Evolutionary conservation across 2,329 filamentous ascomycete species (phyloP).

Genomic region (Paracorniculantispora psalliotae): DNA sequence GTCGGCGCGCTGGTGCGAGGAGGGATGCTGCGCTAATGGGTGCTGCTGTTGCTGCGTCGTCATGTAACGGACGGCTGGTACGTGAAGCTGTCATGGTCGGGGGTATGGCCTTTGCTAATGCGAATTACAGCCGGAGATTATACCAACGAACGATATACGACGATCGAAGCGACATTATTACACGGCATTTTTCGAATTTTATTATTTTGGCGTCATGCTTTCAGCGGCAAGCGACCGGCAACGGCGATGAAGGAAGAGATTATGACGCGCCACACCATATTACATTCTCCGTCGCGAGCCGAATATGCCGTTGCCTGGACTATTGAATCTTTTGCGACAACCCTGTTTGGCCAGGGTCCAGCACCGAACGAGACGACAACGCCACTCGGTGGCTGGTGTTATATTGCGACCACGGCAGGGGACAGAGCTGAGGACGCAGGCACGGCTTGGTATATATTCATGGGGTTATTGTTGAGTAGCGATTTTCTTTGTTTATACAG

Average conservation of each 20-base stretch:
- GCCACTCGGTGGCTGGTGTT: slow-evolving; percentile 1
- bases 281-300: neutral
- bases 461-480: neutral
- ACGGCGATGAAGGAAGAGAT: neutral
- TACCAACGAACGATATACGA: neutral
- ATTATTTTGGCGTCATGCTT: neutral
- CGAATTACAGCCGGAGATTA: neutral
- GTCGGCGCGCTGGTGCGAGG: slow-evolving; percentile 34
- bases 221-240: neutral
- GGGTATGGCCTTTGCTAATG: neutral
- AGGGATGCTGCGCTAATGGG: slow-evolving; percentile 25
- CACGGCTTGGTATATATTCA: too few species aligned
- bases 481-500: neutral
- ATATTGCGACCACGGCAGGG: slow-evolving; percentile 3
- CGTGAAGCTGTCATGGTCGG: neutral
- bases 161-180: neutral
- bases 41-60: slow-evolving; percentile 2
- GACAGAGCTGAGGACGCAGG: neutral
- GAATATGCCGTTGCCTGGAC: neutral
- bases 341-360: neutral
- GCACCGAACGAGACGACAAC: neutral
- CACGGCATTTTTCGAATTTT: neutral
- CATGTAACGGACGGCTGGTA: slow-evolving; percentile 9
- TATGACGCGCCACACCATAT: neutral
- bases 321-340: neutral